phyloP scores from a whole-genome alignment of 202 grass and related monocot species.

The Sporobolus alterniflorus region DNA sequence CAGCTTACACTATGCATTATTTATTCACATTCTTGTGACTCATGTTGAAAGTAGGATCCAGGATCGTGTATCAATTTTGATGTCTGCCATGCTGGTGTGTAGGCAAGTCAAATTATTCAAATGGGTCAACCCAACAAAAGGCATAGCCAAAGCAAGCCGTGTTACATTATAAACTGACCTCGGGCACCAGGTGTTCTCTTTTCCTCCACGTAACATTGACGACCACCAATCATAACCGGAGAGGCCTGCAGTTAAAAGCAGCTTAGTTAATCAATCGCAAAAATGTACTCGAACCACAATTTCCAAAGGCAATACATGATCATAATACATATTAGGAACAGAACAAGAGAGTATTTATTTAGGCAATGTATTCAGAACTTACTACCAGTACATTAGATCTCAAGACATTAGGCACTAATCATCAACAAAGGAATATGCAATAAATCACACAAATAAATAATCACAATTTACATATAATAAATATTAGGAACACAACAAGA shows the following conservation, averaged over 20 bases:
- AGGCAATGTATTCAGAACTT: not conserved
- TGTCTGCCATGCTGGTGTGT: not conserved
- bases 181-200: conserved; percentile 72
- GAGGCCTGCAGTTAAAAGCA: conserved; percentile 57
- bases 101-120: not conserved
- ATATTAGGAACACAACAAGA: not conserved
- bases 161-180: conserved; percentile 45
- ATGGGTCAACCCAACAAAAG: not conserved
- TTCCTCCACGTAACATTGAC: conserved; percentile 79
- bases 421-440: not conserved
- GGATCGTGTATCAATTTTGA: too few relatives aligned
- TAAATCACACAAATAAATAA: not conserved
- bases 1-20: not conserved
- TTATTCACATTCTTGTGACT: conserved; percentile 1
- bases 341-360: not conserved
- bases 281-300: conserved; percentile 9
- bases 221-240: conserved; percentile 64
- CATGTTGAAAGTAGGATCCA: too few relatives aligned
- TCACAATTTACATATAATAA: not conserved
- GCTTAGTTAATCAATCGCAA: conserved; percentile 16
- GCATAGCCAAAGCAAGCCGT: not conserved
- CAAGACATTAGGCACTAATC: not conserved
- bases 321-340: not conserved
- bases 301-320: not conserved
- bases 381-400: not conserved